Evolutionary conservation across 305 asterid genomes (phyloP), one percentile per base, ranked within the genome.

Genomic region (Fraxinus sp.): DNA sequence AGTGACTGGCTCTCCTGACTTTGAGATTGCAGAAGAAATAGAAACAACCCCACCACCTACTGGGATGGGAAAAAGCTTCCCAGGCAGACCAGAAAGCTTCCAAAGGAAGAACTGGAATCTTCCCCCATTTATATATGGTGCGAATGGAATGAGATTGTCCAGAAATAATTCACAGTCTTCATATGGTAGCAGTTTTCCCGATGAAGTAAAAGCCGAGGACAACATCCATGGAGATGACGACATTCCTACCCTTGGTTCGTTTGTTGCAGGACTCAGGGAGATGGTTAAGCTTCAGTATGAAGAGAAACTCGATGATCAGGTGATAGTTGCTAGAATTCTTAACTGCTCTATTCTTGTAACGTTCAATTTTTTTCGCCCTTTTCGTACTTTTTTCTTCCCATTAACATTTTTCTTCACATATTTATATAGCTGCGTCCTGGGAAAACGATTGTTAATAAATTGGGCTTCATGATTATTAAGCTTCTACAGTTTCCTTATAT

Each of bases 241-340:
- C 76, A 91, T 95, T 85, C 98, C 97, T 7, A 93, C 96, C 86
- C 94, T 93, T 36, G 93, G 93, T 84, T 90, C 95, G 79, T 95
- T 95, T 88, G 98, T 95, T 79, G 96, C 97, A 2, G 98, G 95
- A 52, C 91, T 95, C 70, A 91, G 86, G 90, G 95, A 95, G 89
- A 93, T 93, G 97, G 98, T 95, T 26, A 93, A 90, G 86, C 92
- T 86, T 81, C 95, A 94, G 75, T 90, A 84, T 84, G 91, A 85
- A 74, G 82, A 30, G 7, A 30, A 84, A 75, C 80, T 81, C 80
- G 85, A 79, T 79, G 82, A 83, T 83, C 89, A 91, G 94, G 97
- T 90, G n/a, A 72, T 88, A 79, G 43, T 36, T 28, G 57, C 85
- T 71, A 62, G 20, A 77, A 77, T 46, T 28, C 16, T n/a, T 20